phyloP scores from a whole-genome alignment of 2,329 filamentous ascomycete genomes.

The Aspergillus puulaauensis region DNA sequence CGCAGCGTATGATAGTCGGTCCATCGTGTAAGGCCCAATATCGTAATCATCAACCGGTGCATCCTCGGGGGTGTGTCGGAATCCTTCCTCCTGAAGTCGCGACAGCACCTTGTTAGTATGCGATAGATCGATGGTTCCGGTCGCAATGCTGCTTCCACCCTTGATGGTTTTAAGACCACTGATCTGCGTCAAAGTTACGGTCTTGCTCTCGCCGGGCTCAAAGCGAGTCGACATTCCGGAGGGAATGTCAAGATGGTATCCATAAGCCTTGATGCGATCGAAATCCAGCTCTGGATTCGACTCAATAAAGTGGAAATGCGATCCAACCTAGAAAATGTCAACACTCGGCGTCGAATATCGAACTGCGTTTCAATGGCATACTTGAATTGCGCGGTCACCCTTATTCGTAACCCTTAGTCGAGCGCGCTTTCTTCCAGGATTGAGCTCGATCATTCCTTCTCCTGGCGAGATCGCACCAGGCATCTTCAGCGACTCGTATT shows the following conservation, averaged over 20 bases:
- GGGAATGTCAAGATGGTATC: conserved; percentile 83
- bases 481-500: conserved; percentile 66
- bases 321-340: conserved; percentile 63
- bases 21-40: conserved; percentile 67
- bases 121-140: conserved; percentile 66
- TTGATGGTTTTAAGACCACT: conserved; percentile 75
- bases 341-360: no score
- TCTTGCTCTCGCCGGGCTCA: conserved; percentile 89
- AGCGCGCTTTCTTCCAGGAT: conserved; percentile 71
- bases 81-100: conserved; percentile 69
- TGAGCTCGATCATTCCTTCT: conserved; percentile 68
- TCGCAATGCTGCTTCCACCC: conserved; percentile 79
- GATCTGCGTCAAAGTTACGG: conserved; percentile 86
- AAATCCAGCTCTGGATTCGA: conserved; percentile 89
- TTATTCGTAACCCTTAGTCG: conserved; percentile 76
- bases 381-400: conserved; percentile 78
- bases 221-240: conserved; percentile 91
- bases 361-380: no score
- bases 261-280: conserved; percentile 78
- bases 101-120: conserved; percentile 66
- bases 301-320: conserved; percentile 95
- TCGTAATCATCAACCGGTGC: conserved; percentile 52
- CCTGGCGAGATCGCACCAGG: conserved; percentile 78
- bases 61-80: conserved; percentile 73
- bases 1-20: conserved; percentile 72